phyloP scores from a whole-genome alignment of 192 early-diverging fungal genomes.

The Mortierella alpina region DNA sequence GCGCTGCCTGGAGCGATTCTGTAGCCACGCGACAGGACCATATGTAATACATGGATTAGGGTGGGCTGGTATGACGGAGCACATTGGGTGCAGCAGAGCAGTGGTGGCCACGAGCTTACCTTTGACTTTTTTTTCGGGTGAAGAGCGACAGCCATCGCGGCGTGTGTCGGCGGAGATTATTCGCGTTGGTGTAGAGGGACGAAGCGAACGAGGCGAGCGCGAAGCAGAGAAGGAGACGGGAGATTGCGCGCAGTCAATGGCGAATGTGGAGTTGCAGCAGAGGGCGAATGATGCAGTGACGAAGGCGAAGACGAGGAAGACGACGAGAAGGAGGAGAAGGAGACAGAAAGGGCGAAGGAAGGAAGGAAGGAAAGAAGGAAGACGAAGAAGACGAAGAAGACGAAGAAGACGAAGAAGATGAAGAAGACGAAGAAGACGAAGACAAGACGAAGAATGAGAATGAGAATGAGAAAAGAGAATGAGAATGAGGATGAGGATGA shows the following conservation, averaged over 20 bases:
- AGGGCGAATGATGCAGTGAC: too few relatives aligned
- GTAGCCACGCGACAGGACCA: not conserved
- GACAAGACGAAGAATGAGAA: not conserved
- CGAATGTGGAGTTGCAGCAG: too few relatives aligned
- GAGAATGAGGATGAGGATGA: not conserved
- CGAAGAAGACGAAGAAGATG: not conserved
- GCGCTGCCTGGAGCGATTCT: slow-evolving; percentile 33
- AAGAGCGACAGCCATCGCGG: slow-evolving; percentile 34
- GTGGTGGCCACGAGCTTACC: slow-evolving; percentile 14
- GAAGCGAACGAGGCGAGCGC: not conserved
- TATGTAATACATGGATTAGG: not conserved
- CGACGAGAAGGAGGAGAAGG: not conserved
- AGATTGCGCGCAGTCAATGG: not conserved
- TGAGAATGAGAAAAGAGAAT: not conserved
- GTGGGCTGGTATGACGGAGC: not conserved
- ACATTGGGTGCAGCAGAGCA: not conserved
- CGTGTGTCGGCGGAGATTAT: not conserved
- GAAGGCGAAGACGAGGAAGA: not conserved
- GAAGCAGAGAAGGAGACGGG: not conserved
- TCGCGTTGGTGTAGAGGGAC: not conserved
- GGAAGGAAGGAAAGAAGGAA: not conserved
- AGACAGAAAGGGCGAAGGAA: not conserved
- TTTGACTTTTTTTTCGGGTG: slow-evolving; percentile 29
- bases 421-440: not conserved
- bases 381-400: not conserved